These are phyloP conservation scores for Fusarium sp. DNA, from an alignment of 2,329 filamentous ascomycete genomes.

Conservation along the genomic window DNA sequence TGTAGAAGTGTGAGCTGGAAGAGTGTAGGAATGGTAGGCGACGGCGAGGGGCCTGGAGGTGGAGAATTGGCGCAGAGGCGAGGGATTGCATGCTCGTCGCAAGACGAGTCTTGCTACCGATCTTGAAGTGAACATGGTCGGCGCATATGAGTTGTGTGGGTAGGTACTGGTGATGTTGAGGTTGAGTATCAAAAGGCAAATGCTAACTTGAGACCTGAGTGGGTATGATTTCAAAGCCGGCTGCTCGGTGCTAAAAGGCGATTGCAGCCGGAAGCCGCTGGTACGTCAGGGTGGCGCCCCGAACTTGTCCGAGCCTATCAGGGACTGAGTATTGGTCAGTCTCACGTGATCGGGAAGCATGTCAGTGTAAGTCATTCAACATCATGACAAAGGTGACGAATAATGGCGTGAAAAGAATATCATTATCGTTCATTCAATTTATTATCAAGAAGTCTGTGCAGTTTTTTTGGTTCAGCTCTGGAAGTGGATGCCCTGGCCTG, in stretches of 20 bases:
- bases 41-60: conserved; percentile 50
- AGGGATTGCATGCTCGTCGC: conserved; percentile 56
- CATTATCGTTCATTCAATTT: not conserved
- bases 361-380: not conserved
- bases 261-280: conserved; percentile 47
- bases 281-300: conserved; percentile 49
- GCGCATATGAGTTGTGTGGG: conserved; percentile 41
- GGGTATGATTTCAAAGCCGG: conserved; percentile 47
- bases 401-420: conserved; percentile 3
- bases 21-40: conserved; percentile 66
- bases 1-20: conserved; percentile 59
- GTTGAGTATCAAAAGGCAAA: conserved; percentile 9
- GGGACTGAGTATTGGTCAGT: conserved; percentile 51
- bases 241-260: conserved; percentile 50
- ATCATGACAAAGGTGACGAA: conserved; percentile 9
- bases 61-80: conserved; percentile 59
- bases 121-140: conserved; percentile 60
- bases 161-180: conserved; percentile 14
- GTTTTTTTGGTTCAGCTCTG: too few relatives aligned
- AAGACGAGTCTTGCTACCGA: conserved; percentile 58
- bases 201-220: conserved; percentile 6
- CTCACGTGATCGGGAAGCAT: conserved; percentile 12
- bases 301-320: conserved; percentile 57
- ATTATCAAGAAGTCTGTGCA: too few relatives aligned
- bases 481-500: too few relatives aligned